Base-by-base conservation (phyloP, 768 basidiomycete species). In the Lepiota venenata region DNA sequence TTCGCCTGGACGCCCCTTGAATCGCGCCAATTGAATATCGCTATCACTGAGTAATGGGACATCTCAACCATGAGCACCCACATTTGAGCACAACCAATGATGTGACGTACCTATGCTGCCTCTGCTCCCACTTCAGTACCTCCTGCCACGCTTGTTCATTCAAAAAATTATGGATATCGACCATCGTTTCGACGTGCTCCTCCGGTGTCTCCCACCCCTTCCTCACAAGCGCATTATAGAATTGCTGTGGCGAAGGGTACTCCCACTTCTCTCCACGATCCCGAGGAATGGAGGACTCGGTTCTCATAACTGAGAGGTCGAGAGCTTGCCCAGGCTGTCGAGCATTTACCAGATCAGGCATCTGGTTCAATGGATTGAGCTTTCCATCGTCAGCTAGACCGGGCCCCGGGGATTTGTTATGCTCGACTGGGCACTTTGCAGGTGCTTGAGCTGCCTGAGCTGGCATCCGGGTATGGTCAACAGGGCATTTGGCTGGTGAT, bases 151-250 rank as follows among this genome's bases (percentile, higher is more conserved):
- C 97, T 66, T 86, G 79, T 72, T 99, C 97, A 64, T 99, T 98
- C 69, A 99, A 68, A 61, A 95, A 98, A 68, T 99, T 99, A 67
- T 99, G 97, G 35, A 98, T 98, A 57, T 93, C 86, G 41, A 99
- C 97, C 91, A 99, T 97, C 21, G 86, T 92, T 67, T 94, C 95
- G 42, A 98, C 82, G 69, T 93, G 88, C 62, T 98, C 93, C 69
- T 95, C 94, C 0, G 94, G 93, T 2, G 97, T 96, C 70, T 96
- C 94, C 90, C 91, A 93, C 2, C 97, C 97, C 66, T 99, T 99
- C 58, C 93, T 75, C 9, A 92, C 92, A 12, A 99, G 79, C 0
- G 96, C 96, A 69, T 98, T 98, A 69, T 98, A 95, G 66, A 98
- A 98, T 68, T 98, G 95, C 69, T 98, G 96, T 9, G 95, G 93